phyloP scores from a whole-genome alignment of 139 green algal genomes.

The Pleodorina starrii region DNA sequence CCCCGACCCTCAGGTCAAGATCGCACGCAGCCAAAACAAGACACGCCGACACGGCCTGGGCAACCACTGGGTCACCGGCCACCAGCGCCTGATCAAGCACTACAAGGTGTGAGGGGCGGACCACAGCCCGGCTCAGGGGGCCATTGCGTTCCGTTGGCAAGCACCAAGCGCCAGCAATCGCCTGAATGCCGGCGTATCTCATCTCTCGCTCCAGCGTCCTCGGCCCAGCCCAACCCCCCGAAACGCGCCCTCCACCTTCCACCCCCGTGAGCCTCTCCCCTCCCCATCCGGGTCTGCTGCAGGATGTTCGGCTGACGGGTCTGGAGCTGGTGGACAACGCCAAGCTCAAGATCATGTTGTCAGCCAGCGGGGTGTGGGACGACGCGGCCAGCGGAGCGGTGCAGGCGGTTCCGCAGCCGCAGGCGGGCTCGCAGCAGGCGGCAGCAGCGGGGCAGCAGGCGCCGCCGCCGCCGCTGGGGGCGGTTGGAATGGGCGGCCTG shows the following conservation, averaged over 20 bases:
- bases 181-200: too few relatives aligned
- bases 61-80: slow-evolving; percentile 57
- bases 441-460: background rate
- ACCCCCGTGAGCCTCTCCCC: too few relatives aligned
- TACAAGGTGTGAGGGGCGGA: slow-evolving; percentile 41
- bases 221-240: too few relatives aligned
- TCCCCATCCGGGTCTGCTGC: too few relatives aligned
- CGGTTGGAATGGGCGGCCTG: background rate
- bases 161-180: too few relatives aligned
- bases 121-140: background rate
- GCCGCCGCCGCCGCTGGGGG: background rate
- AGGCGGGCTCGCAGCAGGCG: background rate
- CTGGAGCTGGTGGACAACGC: slow-evolving; percentile 29
- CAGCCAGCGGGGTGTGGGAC: slow-evolving; percentile 44
- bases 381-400: too few relatives aligned
- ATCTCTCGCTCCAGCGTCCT: too few relatives aligned
- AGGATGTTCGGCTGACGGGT: slow-evolving; percentile 46
- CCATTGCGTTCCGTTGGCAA: too few relatives aligned
- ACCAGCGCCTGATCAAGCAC: slow-evolving; percentile 50
- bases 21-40: slow-evolving; percentile 53
- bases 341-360: slow-evolving; percentile 36
- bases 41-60: slow-evolving; percentile 51
- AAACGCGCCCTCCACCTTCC: too few relatives aligned
- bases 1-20: slow-evolving; percentile 45
- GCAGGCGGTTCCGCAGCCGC: background rate